Evolutionary conservation across 441 rosid genomes (phyloP), one percentile per base, ranked within the genome.

Genomic region (Biscutella laevigata): DNA sequence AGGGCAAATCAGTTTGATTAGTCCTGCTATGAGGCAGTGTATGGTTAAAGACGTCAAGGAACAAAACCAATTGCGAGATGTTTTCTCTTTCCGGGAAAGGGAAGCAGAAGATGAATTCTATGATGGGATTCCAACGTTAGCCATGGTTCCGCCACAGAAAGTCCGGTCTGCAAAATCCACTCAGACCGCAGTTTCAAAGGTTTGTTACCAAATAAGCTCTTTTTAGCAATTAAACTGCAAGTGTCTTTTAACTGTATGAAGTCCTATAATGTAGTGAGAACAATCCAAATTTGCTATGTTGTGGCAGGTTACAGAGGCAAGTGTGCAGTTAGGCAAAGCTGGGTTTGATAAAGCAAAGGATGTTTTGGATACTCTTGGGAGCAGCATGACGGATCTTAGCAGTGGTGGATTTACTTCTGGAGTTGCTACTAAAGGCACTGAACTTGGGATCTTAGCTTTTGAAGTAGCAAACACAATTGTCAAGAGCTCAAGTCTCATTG

Each of bases 381-480:
- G 90, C 67, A 83, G 86, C 61, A 71, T 83, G 86, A 67, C 86
- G 7, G 80, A 74, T 73, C 77, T 83, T 36, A 80, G 75, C 51
- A 65, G 61, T 3, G 64, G 75, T 59, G 86, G 86, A 46, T 83
- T 80, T 41, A 62, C 72, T 64, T 69, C 83, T 12, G 80, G 79
- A 58, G 64, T 73, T 57, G 76, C 79, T 40, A 66, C 71, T 28
- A 83, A 76, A 72, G 86, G 86, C 43, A 76, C 43, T 55, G 84
- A 83, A 53, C 76, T 83, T 19, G 71, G 69, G 12, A 80, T 83
- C 49, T 60, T 83, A 46, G 71, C 90, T 42, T 83, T 83, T 70
- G 86, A 83, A 70, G 86, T 83, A 37, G 86, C 90, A 15, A 80
- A 83, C 55, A 83, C 86, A 2, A 64, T 83, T 32, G 86, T 80